Base-by-base conservation (phyloP, 768 basidiomycete species). In the Boletus insuetus region DNA sequence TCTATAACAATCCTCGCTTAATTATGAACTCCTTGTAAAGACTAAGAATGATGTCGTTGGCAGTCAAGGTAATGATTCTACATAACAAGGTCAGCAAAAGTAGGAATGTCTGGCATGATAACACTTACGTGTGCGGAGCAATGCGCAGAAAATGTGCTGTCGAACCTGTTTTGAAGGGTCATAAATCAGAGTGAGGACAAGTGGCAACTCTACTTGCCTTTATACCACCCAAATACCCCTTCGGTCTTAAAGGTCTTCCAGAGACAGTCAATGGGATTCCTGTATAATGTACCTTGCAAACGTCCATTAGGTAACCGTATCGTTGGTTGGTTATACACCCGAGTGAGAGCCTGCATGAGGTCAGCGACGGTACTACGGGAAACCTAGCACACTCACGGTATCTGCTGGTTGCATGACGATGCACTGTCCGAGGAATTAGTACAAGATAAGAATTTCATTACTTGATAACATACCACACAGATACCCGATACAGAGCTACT, bases 301-400 rank as follows among this genome's bases (percentile, higher is more conserved):
- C 76, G 85, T 34, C 94, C 94, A 61, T 88, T 79, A 3, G 88
- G 84, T 37, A 85, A 78, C 43, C 75, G 74, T 61, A 77, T 78
- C 0, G 92, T 94, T 11, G 92, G 90, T 77, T 96, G 97, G 67
- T 98, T 98, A 71, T 98, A 99, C 82, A 98, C 86, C 54, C 97
- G 81, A 8, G 97, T 98, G 46, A 98, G 73, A 47, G 91, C 88
- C 84, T 91, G 63, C 17, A 51, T 34, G 22, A 56, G 20, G 43
- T 63, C 34, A 60, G 24, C 13, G 42, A 19, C 32, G 34, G 29
- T 46, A 16, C 2, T 13, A 3, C 24, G 13, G 9, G n/a, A 37
- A 17, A 48, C 13, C 12, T 17, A 61, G 71, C 45, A n/a, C 68
- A 72, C 77, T 66, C 58, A 86, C 93, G 24, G 91, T 94, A 69